Percentiles rank a stretch among this genome's conserved stretches.
Evolutionary conservation across 2,329 filamentous ascomycete species (phyloP).

Genomic region (Sporothrix protearum): DNA sequence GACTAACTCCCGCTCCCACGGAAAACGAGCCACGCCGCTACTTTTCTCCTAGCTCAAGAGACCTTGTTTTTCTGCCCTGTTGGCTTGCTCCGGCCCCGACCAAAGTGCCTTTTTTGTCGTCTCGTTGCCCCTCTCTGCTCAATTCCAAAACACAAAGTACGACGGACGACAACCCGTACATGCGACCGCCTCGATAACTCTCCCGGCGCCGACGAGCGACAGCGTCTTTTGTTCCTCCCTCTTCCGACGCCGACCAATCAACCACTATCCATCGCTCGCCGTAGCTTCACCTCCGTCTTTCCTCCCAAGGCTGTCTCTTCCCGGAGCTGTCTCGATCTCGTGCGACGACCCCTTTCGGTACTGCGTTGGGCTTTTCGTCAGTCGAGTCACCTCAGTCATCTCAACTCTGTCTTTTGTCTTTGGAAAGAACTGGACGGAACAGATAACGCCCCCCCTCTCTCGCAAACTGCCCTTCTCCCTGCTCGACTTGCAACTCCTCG

Average conservation of each 20-base stretch:
- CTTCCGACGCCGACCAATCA: neutral
- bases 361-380: conserved; percentile 3
- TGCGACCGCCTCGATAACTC: conserved; percentile 15
- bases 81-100: conserved; percentile 1
- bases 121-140: neutral
- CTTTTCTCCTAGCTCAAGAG: neutral
- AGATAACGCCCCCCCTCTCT: neutral
- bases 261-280: neutral
- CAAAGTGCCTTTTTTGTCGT: neutral
- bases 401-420: neutral
- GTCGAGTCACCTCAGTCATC: conserved; percentile 10
- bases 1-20: conserved; percentile 10
- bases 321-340: conserved; percentile 14
- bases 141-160: neutral
- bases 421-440: too few relatives aligned
- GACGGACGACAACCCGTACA: neutral
- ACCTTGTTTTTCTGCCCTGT: conserved; percentile 13
- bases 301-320: conserved; percentile 9
- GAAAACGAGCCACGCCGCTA: conserved; percentile 17
- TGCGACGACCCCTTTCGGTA: conserved; percentile 1
- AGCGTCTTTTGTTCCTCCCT: neutral
- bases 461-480: conserved; percentile 4
- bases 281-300: neutral
- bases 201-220: conserved; percentile 18
- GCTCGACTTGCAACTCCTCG: neutral